These are phyloP conservation scores for Aspergillus glaucus DNA, from an alignment of 2,329 filamentous ascomycete species.

Conservation along the genomic window DNA sequence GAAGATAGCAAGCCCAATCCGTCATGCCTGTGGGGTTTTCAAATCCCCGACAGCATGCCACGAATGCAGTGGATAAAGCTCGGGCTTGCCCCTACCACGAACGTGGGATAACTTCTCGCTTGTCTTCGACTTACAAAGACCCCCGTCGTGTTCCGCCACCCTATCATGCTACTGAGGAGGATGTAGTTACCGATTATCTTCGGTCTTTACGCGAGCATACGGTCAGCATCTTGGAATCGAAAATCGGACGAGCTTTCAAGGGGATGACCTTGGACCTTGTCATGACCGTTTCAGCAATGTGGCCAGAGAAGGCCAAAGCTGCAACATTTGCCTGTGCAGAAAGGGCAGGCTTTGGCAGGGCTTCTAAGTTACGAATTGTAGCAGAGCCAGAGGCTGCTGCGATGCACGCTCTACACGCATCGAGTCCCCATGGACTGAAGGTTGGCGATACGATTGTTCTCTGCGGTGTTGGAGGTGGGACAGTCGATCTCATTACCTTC, in stretches of 20 bases:
- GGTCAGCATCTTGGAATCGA: slow-evolving; percentile 5
- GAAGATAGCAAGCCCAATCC: slow-evolving; percentile 1
- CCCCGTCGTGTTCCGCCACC: slow-evolving; percentile 5
- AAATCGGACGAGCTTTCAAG: slow-evolving; percentile 8
- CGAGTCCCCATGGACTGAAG: slow-evolving; percentile 6
- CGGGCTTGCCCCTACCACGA: slow-evolving; percentile 10
- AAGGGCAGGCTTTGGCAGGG: slow-evolving; percentile 8
- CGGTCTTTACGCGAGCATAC: slow-evolving; percentile 8
- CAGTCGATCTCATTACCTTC: slow-evolving; percentile 27
- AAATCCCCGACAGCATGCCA: slow-evolving; percentile 12
- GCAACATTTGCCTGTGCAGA: slow-evolving; percentile 9
- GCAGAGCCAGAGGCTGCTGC: slow-evolving; percentile 20
- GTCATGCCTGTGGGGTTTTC: slow-evolving; percentile 13
- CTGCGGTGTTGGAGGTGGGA: slow-evolving; percentile 24
- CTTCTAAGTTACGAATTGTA: slow-evolving; percentile 11
- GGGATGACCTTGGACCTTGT: slow-evolving; percentile 13
- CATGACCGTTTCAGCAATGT: slow-evolving; percentile 26
- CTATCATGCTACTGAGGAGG: slow-evolving; percentile 4
- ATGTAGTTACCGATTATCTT: slow-evolving; percentile 12
- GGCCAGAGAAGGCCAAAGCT: slow-evolving; percentile 20
- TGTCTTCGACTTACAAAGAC: slow-evolving; percentile 7
- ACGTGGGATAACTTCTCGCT: slow-evolving; percentile 1
- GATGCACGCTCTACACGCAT: slow-evolving; percentile 8
- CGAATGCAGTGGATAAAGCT: slow-evolving; percentile 20
- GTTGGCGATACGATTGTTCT: slow-evolving; percentile 19